A percentile compares a stretch with the other conserved stretches of the same genome.
Conservation (phyloP, 1,284 basidiomycete species). For the Garcileccinum viscosum region DNA sequence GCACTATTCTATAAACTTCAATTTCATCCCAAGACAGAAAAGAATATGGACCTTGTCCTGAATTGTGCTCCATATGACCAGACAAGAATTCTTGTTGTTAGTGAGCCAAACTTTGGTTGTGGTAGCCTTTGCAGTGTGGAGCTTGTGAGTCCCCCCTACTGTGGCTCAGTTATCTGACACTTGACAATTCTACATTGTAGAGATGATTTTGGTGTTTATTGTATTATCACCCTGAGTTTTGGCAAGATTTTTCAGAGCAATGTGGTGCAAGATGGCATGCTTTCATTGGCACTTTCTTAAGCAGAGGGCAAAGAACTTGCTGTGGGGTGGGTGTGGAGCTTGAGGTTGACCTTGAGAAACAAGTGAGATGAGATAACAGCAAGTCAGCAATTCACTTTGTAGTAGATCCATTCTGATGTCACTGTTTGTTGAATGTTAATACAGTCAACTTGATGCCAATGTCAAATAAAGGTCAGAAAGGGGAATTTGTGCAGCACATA, state of each 20-base stretch:
- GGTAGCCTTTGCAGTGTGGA: conserved; percentile 96
- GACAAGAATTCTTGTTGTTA: conserved; percentile 87
- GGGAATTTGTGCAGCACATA: too few species aligned
- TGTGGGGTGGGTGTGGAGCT: conserved; percentile 79
- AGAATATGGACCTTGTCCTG: conserved; percentile 87
- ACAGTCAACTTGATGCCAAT: too few species aligned
- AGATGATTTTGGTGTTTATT: conserved; percentile 94
- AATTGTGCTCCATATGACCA: conserved; percentile 86
- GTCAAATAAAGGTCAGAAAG: too few species aligned
- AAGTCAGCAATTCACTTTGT: conserved; percentile 77
- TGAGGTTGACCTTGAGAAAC: conserved; percentile 89
- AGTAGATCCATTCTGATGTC: conserved; percentile 87
- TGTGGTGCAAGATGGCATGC: conserved; percentile 96
- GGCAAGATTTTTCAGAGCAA: conserved; percentile 95
- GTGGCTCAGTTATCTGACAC: conserved; percentile 2
- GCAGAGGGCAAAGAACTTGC: conserved; percentile 80
- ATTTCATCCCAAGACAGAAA: conserved; percentile 79
- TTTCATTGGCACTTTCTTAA: conserved; percentile 82
- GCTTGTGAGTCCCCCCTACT: conserved; percentile 67
- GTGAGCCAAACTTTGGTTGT: conserved; percentile 93
- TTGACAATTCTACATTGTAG: conserved; percentile 44
- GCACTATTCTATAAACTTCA: conserved; percentile 89
- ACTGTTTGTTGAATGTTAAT: conserved; percentile 93
- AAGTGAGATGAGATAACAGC: conserved; percentile 80
- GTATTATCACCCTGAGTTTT: conserved; percentile 92